Evolutionary conservation across 768 basidiomycete genomes (phyloP).

Genomic region (Terana coerulea): DNA sequence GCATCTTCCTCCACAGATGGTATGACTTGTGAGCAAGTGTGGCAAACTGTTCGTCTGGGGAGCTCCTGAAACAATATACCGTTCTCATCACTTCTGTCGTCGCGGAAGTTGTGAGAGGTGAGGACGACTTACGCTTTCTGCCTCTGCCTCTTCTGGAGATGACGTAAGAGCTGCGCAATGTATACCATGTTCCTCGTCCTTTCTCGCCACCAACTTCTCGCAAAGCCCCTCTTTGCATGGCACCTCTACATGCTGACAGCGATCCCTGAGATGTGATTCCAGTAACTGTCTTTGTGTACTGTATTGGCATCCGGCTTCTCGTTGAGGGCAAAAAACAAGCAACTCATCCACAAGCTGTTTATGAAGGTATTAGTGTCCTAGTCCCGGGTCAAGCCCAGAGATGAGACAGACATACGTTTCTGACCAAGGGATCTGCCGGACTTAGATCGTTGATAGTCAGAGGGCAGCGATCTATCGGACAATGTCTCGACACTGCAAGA

Average conservation of each 20-base stretch:
- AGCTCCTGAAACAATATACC: background rate
- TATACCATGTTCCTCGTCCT: slow-evolving; percentile 37
- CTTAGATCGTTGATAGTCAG: slow-evolving; percentile 54
- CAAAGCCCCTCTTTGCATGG: slow-evolving; percentile 49
- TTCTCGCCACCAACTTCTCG: slow-evolving; percentile 38
- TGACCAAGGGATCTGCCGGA: slow-evolving; percentile 71
- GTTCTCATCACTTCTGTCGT: background rate
- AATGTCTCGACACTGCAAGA: slow-evolving; percentile 61
- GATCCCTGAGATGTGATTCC: slow-evolving; percentile 55
- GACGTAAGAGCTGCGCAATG: too few species aligned
- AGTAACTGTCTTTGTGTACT: slow-evolving; percentile 67
- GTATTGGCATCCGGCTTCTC: slow-evolving; percentile 53
- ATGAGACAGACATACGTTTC: slow-evolving; percentile 49
- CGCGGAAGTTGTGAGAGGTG: background rate
- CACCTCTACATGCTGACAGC: slow-evolving; percentile 56
- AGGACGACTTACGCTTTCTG: background rate
- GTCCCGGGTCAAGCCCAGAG: slow-evolving; percentile 9
- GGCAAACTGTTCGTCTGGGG: background rate
- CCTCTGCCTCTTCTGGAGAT: background rate
- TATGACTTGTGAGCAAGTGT: background rate
- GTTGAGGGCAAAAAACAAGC: slow-evolving; percentile 65
- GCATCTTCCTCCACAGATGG: slow-evolving; percentile 19
- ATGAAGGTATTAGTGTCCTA: background rate
- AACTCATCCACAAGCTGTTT: slow-evolving; percentile 80
- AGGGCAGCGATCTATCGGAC: slow-evolving; percentile 80